Evolutionary conservation across 1,284 basidiomycete genomes (phyloP).

Genomic region (Malassezia arunalokei): DNA sequence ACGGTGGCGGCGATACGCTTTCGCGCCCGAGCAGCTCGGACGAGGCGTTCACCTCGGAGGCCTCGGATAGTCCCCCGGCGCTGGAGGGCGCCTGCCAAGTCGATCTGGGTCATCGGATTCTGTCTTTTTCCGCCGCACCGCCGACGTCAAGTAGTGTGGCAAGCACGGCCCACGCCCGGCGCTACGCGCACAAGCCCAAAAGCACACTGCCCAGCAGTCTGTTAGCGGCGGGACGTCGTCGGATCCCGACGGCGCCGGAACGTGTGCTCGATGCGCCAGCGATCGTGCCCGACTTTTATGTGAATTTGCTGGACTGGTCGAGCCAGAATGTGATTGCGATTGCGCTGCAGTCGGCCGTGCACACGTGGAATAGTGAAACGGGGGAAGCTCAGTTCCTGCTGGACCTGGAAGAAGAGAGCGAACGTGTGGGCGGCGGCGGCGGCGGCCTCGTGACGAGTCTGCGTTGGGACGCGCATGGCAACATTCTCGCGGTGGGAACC

Average conservation of each 20-base stretch:
- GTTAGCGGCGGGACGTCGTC: conserved; percentile 53
- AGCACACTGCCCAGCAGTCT: conserved; percentile 33
- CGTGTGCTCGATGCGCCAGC: conserved; percentile 88
- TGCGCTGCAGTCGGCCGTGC: conserved; percentile 30
- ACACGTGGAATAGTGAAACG: conserved; percentile 72
- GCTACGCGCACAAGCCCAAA: conserved; percentile 36
- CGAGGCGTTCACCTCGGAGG: conserved; percentile 24
- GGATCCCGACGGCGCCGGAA: conserved; percentile 71
- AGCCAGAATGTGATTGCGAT: conserved; percentile 56
- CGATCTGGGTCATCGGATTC: conserved; percentile 47
- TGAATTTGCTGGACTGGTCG: conserved; percentile 86
- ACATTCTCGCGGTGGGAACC: conserved; percentile 72
- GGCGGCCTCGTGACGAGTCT: conserved; percentile 57
- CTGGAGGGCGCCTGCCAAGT: conserved; percentile 39
- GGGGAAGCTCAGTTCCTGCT: conserved; percentile 65
- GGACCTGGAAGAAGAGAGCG: conserved; percentile 30
- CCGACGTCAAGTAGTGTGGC: conserved; percentile 38
- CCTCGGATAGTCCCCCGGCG: conserved; percentile 21
- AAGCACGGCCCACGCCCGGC: conserved; percentile 40
- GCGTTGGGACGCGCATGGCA: conserved; percentile 75
- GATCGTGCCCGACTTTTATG: conserved; percentile 91
- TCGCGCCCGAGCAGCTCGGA: not conserved
- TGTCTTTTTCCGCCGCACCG: conserved; percentile 48
- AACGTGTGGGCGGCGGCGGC: conserved; percentile 39
- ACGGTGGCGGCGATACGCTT: conserved; percentile 29